Evolutionary conservation across 169 alveolate species (phyloP).

Genomic region (Cryptosporidium sp.): DNA sequence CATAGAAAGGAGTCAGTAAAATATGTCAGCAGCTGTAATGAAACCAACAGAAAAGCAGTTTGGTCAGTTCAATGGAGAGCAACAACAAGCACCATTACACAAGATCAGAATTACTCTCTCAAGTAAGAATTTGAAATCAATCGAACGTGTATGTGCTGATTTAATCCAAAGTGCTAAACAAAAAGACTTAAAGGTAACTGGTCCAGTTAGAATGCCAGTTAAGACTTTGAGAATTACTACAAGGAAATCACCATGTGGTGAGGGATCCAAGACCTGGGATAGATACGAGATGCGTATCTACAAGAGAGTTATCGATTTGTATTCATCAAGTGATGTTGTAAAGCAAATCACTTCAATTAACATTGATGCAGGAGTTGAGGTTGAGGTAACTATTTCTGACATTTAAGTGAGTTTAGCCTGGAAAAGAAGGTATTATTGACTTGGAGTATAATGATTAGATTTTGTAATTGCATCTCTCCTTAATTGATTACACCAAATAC

Average conservation of each 20-base stretch:
- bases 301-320: conserved; percentile 97
- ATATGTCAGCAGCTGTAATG: conserved; percentile 69
- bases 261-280: conserved; percentile 98
- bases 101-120: conserved; percentile 93
- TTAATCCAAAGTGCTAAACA: conserved; percentile 93
- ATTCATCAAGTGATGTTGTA: conserved; percentile 96
- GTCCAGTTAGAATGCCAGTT: conserved; percentile 98
- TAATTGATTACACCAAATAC: neutral
- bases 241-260: conserved; percentile 98
- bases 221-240: conserved; percentile 94
- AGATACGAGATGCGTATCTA: conserved; percentile 96
- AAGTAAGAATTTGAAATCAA: conserved; percentile 89
- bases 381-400: conserved; percentile 94
- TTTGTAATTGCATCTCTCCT: neutral
- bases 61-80: conserved; percentile 82
- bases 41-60: conserved; percentile 67
- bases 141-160: conserved; percentile 93
- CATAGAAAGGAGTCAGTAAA: conserved; percentile 11
- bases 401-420: conserved; percentile 70
- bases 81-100: conserved; percentile 90
- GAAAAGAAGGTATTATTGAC: conserved; percentile 11
- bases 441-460: conserved; percentile 1
- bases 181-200: conserved; percentile 91
- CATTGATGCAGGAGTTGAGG: conserved; percentile 97
- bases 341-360: conserved; percentile 95